A percentile compares a stretch with the other conserved stretches of the same genome.
Conservation (phyloP, 164 flowering plant species). For the Cinnamomum chago region DNA sequence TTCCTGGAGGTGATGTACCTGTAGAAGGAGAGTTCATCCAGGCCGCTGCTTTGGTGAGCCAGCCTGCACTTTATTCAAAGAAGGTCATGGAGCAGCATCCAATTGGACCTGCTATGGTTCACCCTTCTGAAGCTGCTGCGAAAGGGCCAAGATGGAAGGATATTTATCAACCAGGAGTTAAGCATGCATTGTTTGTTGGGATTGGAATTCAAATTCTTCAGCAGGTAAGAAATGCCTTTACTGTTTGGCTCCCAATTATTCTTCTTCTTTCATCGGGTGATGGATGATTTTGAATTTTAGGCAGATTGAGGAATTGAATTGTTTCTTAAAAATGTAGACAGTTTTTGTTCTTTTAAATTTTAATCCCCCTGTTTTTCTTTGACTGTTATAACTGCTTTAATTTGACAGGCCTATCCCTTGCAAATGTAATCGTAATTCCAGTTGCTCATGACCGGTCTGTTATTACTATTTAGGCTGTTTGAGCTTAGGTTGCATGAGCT, state of each 20-base stretch:
- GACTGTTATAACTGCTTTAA: too few species aligned
- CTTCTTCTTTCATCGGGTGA: too few species aligned
- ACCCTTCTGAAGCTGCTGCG: conserved; percentile 39
- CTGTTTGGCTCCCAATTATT: too few species aligned
- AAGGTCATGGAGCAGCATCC: conserved; percentile 41
- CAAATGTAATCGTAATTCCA: too few species aligned
- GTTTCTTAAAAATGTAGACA: too few species aligned
- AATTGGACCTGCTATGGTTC: conserved; percentile 53
- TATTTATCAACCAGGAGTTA: conserved; percentile 57
- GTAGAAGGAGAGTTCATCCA: conserved; percentile 35
- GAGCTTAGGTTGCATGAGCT: background rate
- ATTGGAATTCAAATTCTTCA: conserved; percentile 58
- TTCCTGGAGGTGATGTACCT: conserved; percentile 34
- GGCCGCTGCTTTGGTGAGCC: conserved; percentile 60
- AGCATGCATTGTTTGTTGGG: conserved; percentile 52
- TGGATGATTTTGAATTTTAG: too few species aligned
- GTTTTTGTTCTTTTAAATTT: too few species aligned
- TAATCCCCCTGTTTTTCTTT: too few species aligned
- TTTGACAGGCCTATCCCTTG: too few species aligned
- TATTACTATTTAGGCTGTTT: too few species aligned
- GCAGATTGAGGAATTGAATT: too few species aligned
- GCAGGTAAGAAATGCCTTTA: conserved; percentile 33
- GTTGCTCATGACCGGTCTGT: too few species aligned
- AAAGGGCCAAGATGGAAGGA: conserved; percentile 39
- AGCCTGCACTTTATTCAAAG: conserved; percentile 47